phyloP scores from a whole-genome alignment of 2,329 filamentous ascomycete species.

The Xylaria sp. region DNA sequence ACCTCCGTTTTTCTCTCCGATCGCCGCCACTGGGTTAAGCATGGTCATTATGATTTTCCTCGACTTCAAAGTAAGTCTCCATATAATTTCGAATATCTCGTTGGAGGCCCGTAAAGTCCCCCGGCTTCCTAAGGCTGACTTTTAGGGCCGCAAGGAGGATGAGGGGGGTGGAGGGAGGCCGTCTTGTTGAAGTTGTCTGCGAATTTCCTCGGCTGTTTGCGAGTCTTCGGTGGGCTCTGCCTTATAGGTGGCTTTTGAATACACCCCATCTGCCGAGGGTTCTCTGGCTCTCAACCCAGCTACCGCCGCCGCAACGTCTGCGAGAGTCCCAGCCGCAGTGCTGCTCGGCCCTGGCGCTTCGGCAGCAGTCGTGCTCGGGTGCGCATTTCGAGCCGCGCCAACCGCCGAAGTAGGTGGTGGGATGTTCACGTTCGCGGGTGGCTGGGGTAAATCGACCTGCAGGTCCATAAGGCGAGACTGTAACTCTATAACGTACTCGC shows the following conservation, averaged over 20 bases:
- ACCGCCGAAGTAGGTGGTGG: conserved; percentile 43
- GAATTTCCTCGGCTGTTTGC: conserved; percentile 56
- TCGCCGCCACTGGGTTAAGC: too few relatives aligned
- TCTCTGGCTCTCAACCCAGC: conserved; percentile 36
- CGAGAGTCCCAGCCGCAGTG: conserved; percentile 37
- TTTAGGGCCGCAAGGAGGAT: conserved; percentile 17
- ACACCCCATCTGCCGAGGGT: conserved; percentile 30
- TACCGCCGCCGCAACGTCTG: conserved; percentile 40
- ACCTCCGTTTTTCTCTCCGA: too few relatives aligned
- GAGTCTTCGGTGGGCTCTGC: conserved; percentile 44
- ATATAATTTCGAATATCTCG: too few relatives aligned
- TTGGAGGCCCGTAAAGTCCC: too few relatives aligned
- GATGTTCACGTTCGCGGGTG: conserved; percentile 79
- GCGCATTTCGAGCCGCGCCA: conserved; percentile 28
- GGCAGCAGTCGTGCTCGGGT: conserved; percentile 21
- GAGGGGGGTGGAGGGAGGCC: conserved; percentile 37
- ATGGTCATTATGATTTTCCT: too few relatives aligned
- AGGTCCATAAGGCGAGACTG: conserved; percentile 85
- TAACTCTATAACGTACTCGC: conserved; percentile 89
- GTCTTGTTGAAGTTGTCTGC: conserved; percentile 54
- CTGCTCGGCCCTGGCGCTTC: conserved; percentile 25
- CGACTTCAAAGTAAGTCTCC: too few relatives aligned
- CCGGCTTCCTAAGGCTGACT: conserved; percentile 29
- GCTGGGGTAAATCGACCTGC: conserved; percentile 80
- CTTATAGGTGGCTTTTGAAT: conserved; percentile 41